These are phyloP conservation scores for Capsella rubella DNA, from an alignment of 441 rosid genomes.

Conservation along the genomic window DNA sequence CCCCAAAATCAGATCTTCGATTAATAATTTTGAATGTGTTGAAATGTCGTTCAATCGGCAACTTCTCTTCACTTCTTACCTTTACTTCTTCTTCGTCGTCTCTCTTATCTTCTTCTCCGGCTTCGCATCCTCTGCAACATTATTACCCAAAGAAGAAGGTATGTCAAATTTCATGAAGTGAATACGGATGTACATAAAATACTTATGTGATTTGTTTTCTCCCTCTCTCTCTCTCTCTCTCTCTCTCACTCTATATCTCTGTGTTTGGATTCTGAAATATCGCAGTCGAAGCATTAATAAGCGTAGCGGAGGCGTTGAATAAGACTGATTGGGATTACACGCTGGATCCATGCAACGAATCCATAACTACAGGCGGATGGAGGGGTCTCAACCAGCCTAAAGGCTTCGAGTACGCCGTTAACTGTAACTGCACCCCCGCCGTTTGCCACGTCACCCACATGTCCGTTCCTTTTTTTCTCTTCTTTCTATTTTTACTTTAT, in stretches of 20 bases:
- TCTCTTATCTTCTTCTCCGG: slow-evolving; percentile 32
- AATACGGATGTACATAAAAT: too few species aligned
- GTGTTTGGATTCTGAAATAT: too few species aligned
- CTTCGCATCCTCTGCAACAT: slow-evolving; percentile 40
- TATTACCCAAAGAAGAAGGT: slow-evolving; percentile 55
- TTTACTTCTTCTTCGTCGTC: slow-evolving; percentile 16
- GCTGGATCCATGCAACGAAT: slow-evolving; percentile 57
- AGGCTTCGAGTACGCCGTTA: slow-evolving; percentile 38
- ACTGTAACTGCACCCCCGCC: slow-evolving; percentile 51
- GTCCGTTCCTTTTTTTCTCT: slow-evolving; percentile 35
- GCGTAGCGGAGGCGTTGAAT: slow-evolving; percentile 50
- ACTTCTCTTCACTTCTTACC: slow-evolving; percentile 32
- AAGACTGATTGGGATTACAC: slow-evolving; percentile 58
- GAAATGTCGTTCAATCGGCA: slow-evolving; percentile 32
- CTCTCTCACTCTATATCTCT: too few species aligned
- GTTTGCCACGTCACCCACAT: slow-evolving; percentile 61
- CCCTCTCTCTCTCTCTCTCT: too few species aligned
- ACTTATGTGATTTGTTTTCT: background rate
- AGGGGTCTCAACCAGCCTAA: background rate
- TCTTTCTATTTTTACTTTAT: background rate
- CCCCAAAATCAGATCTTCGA: background rate
- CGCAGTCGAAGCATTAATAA: slow-evolving; percentile 53
- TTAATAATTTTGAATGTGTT: background rate
- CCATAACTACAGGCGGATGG: slow-evolving; percentile 46
- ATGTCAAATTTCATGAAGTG: background rate